A percentile compares a stretch with the other conserved stretches of the same genome.
These are phyloP conservation scores for Cardiospermum halicacabum DNA, from an alignment of 345 rosid species.

Conservation along the genomic window DNA sequence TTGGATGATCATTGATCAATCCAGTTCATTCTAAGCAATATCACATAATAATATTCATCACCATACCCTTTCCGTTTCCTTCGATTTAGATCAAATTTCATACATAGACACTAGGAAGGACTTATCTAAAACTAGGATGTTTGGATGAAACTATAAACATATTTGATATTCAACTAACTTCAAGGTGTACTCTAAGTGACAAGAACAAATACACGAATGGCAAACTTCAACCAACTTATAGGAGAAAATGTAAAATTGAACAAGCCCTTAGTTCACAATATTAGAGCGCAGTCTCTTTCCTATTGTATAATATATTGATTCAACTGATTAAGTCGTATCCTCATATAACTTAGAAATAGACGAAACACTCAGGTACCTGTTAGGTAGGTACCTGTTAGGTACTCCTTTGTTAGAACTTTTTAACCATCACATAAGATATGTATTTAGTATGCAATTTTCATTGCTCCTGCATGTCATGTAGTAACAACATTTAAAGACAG, in stretches of 20 bases:
- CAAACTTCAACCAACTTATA: neutral
- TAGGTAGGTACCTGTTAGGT: neutral
- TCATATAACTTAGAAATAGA: neutral
- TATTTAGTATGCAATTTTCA: neutral
- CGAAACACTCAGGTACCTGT: neutral
- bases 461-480: neutral
- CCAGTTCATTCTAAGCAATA: neutral
- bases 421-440: neutral
- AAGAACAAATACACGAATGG: neutral
- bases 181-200: neutral
- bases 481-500: neutral
- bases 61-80: neutral
- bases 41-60: neutral
- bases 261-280: neutral
- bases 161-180: neutral
- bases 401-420: no score
- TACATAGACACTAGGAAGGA: no score
- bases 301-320: neutral
- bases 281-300: neutral
- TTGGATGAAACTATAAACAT: neutral
- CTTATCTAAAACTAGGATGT: neutral
- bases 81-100: slow-evolving; percentile 6
- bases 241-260: neutral
- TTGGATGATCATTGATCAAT: neutral
- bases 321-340: neutral